Evolutionary conservation across 1,284 basidiomycete genomes (phyloP).

Genomic region (Sparassis latifolia): DNA sequence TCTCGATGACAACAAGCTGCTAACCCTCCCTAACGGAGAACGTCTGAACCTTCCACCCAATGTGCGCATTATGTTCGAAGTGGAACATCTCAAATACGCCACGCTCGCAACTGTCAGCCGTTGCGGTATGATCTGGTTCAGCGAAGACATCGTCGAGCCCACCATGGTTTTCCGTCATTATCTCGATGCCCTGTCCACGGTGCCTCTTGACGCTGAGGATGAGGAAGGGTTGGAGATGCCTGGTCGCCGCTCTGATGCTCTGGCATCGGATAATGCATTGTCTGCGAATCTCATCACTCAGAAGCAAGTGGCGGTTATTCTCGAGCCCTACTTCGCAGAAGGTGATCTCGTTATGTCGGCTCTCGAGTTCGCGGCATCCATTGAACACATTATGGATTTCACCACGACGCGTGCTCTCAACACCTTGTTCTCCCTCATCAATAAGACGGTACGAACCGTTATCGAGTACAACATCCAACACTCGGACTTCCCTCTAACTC

Average conservation of each 20-base stretch:
- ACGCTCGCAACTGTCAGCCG: conserved; percentile 98
- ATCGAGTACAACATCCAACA: conserved; percentile 95
- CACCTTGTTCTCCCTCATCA: conserved; percentile 94
- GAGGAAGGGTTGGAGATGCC: conserved; percentile 69
- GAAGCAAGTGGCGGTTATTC: conserved; percentile 68
- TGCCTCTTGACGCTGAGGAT: conserved; percentile 87
- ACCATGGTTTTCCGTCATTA: conserved; percentile 92
- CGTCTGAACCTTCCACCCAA: conserved; percentile 95
- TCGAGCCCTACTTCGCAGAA: conserved; percentile 79
- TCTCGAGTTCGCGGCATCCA: conserved; percentile 71
- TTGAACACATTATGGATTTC: conserved; percentile 99
- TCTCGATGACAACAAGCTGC: conserved; percentile 96
- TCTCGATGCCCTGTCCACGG: conserved; percentile 69
- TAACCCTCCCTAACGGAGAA: conserved; percentile 97
- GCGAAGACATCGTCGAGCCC: conserved; percentile 89
- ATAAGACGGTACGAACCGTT: conserved; percentile 92
- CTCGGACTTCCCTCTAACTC: conserved; percentile 85
- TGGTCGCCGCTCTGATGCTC: conserved; percentile 52
- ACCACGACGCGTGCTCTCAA: conserved; percentile 87
- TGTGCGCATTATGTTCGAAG: conserved; percentile 99
- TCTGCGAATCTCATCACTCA: conserved; percentile 75
- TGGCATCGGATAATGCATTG: conserved; percentile 41
- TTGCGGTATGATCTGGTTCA: conserved; percentile 99
- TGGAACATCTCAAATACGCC: conserved; percentile 96
- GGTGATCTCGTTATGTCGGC: conserved; percentile 81